Evolutionary conservation across 371 early-diverging fungal species (phyloP).

Genomic region (Mucor racemosus): DNA sequence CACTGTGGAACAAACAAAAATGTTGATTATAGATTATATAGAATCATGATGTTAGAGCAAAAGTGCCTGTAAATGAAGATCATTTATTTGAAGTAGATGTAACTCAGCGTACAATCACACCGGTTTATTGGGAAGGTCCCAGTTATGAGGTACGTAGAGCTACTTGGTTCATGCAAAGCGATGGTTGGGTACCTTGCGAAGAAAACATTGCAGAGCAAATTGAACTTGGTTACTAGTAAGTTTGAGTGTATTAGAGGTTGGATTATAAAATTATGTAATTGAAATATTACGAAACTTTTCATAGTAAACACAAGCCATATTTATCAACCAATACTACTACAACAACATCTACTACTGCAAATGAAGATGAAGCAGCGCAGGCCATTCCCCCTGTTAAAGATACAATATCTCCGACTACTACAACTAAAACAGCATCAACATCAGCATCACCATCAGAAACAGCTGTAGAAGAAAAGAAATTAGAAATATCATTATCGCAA

Average conservation of each 20-base stretch:
- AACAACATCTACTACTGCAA: constrained; percentile 8
- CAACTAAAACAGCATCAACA: not conserved
- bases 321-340: constrained; percentile 8
- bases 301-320: constrained; percentile 68
- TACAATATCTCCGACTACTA: constrained; percentile 2
- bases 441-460: constrained; percentile 5
- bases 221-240: constrained; percentile 80
- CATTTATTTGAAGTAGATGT: constrained; percentile 81
- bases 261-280: not conserved
- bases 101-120: constrained; percentile 66
- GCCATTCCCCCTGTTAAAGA: not conserved
- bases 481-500: constrained; percentile 34
- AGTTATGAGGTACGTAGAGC: constrained; percentile 81
- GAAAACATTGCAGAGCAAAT: constrained; percentile 78
- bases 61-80: constrained; percentile 73
- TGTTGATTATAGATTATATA: constrained; percentile 4
- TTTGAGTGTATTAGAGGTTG: not conserved
- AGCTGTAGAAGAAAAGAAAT: constrained; percentile 43
- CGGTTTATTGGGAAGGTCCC: constrained; percentile 86
- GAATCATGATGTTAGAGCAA: constrained; percentile 40
- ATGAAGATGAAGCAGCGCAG: constrained; percentile 3
- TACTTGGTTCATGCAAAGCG: constrained; percentile 78
- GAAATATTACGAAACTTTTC: not conserved
- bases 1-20: not conserved
- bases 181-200: constrained; percentile 80